phyloP scores from a whole-genome alignment of 177 flowering plant genomes.

The Vitis hybrid region DNA sequence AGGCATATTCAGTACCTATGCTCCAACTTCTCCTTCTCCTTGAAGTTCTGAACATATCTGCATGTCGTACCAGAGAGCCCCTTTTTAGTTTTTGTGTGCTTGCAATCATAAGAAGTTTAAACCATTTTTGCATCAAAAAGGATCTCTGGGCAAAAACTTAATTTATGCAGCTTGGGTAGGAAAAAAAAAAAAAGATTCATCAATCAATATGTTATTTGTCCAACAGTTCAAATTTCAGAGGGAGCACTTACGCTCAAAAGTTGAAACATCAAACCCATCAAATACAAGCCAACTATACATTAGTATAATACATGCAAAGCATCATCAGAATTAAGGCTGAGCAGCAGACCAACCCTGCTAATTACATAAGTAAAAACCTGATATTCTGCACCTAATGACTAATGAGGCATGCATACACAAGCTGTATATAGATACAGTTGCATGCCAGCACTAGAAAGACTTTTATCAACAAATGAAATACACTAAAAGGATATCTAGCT shows the following conservation, averaged over 20 bases:
- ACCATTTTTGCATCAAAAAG: neutral
- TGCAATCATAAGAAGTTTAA: neutral
- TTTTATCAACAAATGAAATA: neutral
- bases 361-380: no score
- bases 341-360: neutral
- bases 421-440: neutral
- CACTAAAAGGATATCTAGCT: neutral
- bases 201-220: neutral
- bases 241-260: no score
- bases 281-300: no score
- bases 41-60: conserved; percentile 67
- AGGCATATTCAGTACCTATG: conserved; percentile 57
- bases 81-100: neutral
- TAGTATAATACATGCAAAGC: neutral
- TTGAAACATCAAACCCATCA: no score
- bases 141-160: neutral
- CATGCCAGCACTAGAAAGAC: neutral
- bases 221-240: neutral
- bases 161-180: no score
- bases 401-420: neutral
- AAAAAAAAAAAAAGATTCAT: neutral
- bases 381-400: neutral
- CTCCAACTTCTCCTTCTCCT: conserved; percentile 68
- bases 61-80: neutral
- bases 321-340: neutral